Percentiles rank a stretch among this genome's conserved stretches.
Conservation (phyloP, 2,329 filamentous ascomycete genomes). For the Aspergillus hiratsukae region DNA sequence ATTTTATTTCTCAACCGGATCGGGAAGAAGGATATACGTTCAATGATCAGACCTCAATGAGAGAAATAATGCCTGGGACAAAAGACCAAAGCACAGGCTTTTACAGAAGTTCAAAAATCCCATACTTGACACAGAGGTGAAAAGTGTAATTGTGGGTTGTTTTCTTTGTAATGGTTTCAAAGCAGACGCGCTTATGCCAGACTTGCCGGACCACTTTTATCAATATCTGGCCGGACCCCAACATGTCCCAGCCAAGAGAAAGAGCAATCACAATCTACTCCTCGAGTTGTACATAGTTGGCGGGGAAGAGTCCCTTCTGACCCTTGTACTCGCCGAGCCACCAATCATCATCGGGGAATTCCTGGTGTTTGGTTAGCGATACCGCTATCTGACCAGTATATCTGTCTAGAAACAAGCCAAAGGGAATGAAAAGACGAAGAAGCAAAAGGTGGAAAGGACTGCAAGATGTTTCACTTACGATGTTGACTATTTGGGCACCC, state of each 20-base stretch:
- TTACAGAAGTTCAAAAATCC: neutral
- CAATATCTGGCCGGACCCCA: neutral
- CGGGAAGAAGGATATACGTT: neutral
- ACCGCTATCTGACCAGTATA: neutral
- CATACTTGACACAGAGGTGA: neutral
- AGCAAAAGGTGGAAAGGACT: neutral
- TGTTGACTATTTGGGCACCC: conserved; percentile 70
- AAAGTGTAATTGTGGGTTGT: neutral
- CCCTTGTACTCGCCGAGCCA: conserved; percentile 88
- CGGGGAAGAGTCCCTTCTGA: conserved; percentile 72
- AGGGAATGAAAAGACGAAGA: neutral
- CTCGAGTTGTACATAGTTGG: conserved; percentile 43
- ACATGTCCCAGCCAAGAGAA: neutral
- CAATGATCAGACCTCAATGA: neutral
- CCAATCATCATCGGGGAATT: conserved; percentile 98
- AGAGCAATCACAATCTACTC: neutral
- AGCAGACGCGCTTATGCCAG: neutral
- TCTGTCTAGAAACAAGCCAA: neutral
- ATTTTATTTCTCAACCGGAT: neutral
- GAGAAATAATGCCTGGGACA: neutral
- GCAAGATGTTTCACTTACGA: conserved; percentile 53
- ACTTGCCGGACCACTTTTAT: neutral
- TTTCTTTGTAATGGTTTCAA: neutral
- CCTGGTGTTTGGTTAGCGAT: conserved; percentile 46
- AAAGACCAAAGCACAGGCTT: neutral